A percentile compares a stretch with the other conserved stretches of the same genome.
These are phyloP conservation scores for Podila epicladia DNA, from an alignment of 192 early-diverging fungal genomes.

Conservation along the genomic window DNA sequence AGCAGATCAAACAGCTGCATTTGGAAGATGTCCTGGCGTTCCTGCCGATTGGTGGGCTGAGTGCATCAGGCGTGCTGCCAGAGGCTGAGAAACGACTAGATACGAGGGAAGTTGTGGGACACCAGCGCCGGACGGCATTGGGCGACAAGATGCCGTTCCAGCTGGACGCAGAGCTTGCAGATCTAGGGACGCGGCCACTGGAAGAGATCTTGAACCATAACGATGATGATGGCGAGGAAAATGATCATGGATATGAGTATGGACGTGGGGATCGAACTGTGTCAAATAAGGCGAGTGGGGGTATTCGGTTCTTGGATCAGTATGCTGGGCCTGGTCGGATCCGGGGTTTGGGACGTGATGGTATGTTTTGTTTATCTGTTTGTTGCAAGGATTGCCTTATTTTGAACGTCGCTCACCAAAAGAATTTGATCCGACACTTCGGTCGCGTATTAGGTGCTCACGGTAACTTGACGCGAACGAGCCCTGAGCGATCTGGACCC, in stretches of 20 bases:
- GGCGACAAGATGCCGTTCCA: slow-evolving; percentile 46
- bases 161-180: slow-evolving; percentile 42
- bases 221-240: slow-evolving; percentile 21
- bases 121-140: slow-evolving; percentile 20
- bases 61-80: slow-evolving; percentile 17
- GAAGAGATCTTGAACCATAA: slow-evolving; percentile 35
- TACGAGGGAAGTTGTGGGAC: not conserved
- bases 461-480: slow-evolving; percentile 2
- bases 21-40: slow-evolving; percentile 45
- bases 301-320: slow-evolving; percentile 31
- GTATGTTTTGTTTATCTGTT: not conserved
- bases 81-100: not conserved
- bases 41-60: slow-evolving; percentile 23
- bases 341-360: slow-evolving; percentile 23
- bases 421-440: too few relatives aligned
- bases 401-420: too few relatives aligned
- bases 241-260: slow-evolving; percentile 6
- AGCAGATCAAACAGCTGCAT: slow-evolving; percentile 44
- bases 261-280: not conserved
- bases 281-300: not conserved
- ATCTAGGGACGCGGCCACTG: slow-evolving; percentile 20
- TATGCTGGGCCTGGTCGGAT: slow-evolving; percentile 2
- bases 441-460: too few relatives aligned
- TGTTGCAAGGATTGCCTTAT: too few relatives aligned
- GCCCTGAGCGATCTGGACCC: slow-evolving; percentile 33